These are phyloP conservation scores for Penicillium sp. DNA, from an alignment of 2,329 filamentous ascomycete genomes.

Conservation along the genomic window DNA sequence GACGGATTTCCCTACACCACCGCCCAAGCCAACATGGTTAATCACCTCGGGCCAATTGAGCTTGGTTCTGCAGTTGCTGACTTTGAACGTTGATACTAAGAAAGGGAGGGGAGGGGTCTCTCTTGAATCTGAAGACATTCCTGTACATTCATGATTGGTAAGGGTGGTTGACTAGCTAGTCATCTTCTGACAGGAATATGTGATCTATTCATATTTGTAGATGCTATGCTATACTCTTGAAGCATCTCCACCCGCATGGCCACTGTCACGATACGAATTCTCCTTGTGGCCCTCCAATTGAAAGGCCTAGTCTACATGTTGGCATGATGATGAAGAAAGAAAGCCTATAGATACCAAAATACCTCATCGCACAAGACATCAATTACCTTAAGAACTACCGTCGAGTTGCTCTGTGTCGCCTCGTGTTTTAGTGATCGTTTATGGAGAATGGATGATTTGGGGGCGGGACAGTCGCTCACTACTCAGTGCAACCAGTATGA, in stretches of 20 bases:
- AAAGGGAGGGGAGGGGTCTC: neutral
- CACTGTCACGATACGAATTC: too few relatives aligned
- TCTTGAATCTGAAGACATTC: neutral
- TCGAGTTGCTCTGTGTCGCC: too few relatives aligned
- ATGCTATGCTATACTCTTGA: neutral
- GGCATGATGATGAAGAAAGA: neutral
- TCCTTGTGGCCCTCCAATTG: too few relatives aligned
- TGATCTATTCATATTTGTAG: neutral
- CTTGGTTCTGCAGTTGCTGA: neutral
- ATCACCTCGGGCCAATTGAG: neutral
- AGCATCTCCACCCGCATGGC: neutral
- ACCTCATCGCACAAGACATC: neutral
- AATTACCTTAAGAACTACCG: too few relatives aligned
- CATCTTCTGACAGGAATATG: neutral
- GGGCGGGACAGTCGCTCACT: neutral
- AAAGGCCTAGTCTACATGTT: neutral
- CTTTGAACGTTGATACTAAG: neutral
- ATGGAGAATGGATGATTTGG: neutral
- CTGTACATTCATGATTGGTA: neutral
- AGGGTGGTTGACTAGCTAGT: neutral
- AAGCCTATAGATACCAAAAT: neutral
- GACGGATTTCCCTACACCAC: neutral
- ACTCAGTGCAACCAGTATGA: neutral
- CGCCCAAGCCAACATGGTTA: neutral
- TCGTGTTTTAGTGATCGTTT: too few relatives aligned